These are phyloP conservation scores for Nelumbo lutea DNA, from an alignment of 164 flowering plant species.

Conservation along the genomic window DNA sequence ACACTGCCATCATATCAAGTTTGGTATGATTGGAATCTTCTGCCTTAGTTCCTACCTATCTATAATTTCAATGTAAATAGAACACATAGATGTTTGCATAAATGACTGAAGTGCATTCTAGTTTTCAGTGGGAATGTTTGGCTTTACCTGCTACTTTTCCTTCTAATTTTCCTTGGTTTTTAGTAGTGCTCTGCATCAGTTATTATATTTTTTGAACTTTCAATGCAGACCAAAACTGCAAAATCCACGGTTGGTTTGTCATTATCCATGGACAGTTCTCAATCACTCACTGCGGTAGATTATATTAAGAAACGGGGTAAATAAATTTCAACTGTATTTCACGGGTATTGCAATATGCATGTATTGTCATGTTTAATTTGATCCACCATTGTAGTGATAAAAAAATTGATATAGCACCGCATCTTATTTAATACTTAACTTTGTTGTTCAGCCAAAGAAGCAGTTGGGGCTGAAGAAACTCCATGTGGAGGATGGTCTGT, in stretches of 20 bases:
- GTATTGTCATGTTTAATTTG: background rate
- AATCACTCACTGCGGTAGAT: conserved; percentile 56
- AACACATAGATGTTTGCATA: background rate
- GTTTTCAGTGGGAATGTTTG: background rate
- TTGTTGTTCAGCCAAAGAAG: conserved; percentile 66
- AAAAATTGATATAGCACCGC: background rate
- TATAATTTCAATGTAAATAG: too few species aligned
- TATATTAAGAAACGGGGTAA: conserved; percentile 76
- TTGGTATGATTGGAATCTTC: conserved; percentile 51
- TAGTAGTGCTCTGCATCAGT: conserved; percentile 1
- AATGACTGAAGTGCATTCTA: background rate
- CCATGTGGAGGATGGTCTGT: conserved; percentile 95
- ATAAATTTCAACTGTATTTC: background rate
- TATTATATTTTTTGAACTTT: conserved; percentile 8
- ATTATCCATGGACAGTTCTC: conserved; percentile 73
- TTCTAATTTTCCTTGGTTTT: background rate
- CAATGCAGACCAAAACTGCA: conserved; percentile 84
- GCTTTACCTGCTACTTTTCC: background rate
- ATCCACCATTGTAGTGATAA: background rate
- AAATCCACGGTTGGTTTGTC: conserved; percentile 77
- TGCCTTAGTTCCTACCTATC: background rate
- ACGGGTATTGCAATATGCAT: background rate
- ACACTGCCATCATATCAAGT: conserved; percentile 61
- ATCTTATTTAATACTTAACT: background rate
- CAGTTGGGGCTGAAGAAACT: conserved; percentile 93